Evolutionary conservation across 192 early-diverging fungal genomes (phyloP), one percentile per base, ranked within the genome.

Genomic region (Entrophospora sp.): DNA sequence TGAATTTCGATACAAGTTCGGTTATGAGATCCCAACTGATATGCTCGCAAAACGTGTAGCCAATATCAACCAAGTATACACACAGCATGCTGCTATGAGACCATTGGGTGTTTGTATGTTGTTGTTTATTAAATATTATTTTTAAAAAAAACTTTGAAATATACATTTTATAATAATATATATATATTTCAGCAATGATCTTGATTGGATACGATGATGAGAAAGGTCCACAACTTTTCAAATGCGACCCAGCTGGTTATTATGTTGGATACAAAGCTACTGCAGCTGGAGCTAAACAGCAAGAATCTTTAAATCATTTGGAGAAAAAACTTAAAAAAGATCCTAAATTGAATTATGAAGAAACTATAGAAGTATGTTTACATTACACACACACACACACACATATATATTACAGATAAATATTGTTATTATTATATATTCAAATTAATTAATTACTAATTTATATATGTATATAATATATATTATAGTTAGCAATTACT

Each of bases 51-150:
- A 96, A 78, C 88, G 94, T 59, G 87, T 99, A 68, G 97, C 97
- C 46, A 95, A 93, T 69, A 88, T 98, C 73, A 97, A 97, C 72
- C 97, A 99, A 79, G 97, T 99, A 58, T 96, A 96, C 74, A 99
- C 97, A 53, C 97, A 99, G 71, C 93, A 98, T 67, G 97, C 97
- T 28, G 93, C 92, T 51, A 98, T 97, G 93, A 81, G 97, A 71
- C 97, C 96, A 37, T 78, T 95, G 34, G 97, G 95, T 63, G 92
- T 96, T 62, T 91, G 89, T 91, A 78, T 78, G 87, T 89, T 27
- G 18, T 27, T 24, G 12, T n/a, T 25, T 20, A 25, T 20, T 64
- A 31, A 49, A n/a, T 16, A 22, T 28, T 24, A 20, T 7, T 40
- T 55, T 20, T 13, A 38, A 35, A 8, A 42, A 30, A 35, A 28